Evolutionary conservation across 164 flowering plant species (phyloP).

Genomic region (Malania oleifera): DNA sequence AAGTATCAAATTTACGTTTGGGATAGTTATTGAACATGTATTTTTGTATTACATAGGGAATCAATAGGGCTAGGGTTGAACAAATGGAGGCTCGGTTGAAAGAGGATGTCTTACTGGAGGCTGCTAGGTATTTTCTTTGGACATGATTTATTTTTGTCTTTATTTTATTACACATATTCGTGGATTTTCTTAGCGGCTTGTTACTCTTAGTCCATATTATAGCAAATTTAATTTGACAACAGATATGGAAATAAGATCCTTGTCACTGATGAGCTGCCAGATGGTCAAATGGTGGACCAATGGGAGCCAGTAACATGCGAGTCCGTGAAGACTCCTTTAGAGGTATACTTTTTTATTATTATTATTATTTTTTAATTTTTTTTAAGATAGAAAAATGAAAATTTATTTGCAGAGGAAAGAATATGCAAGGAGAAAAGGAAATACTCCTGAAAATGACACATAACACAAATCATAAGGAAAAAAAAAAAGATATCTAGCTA

Average conservation of each 20-base stretch:
- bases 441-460: too few species aligned
- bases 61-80: slow-evolving; percentile 84
- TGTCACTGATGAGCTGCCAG: slow-evolving; percentile 97
- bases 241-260: slow-evolving; percentile 99
- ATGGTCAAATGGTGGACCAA: slow-evolving; percentile 99
- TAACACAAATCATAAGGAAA: too few species aligned
- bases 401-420: too few species aligned
- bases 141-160: slow-evolving; percentile 3
- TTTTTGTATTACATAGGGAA: slow-evolving; percentile 51
- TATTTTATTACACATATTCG: background rate
- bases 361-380: too few species aligned
- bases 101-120: slow-evolving; percentile 82
- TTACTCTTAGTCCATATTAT: slow-evolving; percentile 18
- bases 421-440: too few species aligned
- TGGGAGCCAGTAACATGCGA: slow-evolving; percentile 86
- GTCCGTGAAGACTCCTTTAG: slow-evolving; percentile 83
- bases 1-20: background rate
- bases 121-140: slow-evolving; percentile 53
- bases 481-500: too few species aligned
- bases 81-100: slow-evolving; percentile 93
- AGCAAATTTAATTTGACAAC: slow-evolving; percentile 25
- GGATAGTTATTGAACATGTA: background rate
- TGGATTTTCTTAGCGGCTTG: slow-evolving; percentile 2
- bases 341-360: slow-evolving; percentile 50
- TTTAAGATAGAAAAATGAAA: too few species aligned